Evolutionary conservation across 768 basidiomycete species (phyloP).

Genomic region (Lactifluus rugatus): DNA sequence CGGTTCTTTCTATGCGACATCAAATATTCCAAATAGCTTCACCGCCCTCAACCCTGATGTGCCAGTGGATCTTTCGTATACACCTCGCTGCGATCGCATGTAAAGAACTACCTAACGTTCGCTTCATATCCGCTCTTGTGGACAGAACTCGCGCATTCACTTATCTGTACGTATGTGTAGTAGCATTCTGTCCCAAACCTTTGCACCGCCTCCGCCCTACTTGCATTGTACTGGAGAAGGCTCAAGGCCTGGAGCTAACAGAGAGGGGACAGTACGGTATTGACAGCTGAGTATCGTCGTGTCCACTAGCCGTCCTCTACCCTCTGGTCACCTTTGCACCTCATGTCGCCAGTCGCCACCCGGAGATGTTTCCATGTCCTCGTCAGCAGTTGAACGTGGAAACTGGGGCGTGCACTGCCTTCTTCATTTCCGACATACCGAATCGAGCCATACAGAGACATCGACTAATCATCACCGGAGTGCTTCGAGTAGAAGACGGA

Average conservation of each 20-base stretch:
- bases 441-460: background rate
- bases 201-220: background rate
- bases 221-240: too few species aligned
- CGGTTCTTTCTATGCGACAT: background rate
- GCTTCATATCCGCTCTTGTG: conserved; percentile 1
- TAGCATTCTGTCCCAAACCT: background rate
- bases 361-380: background rate
- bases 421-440: conserved; percentile 1
- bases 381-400: background rate
- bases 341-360: background rate
- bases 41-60: background rate
- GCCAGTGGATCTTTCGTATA: background rate
- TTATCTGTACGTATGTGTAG: background rate
- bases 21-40: background rate
- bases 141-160: background rate
- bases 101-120: background rate
- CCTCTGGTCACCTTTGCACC: background rate
- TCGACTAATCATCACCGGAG: background rate
- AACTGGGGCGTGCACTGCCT: background rate
- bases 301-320: background rate
- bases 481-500: background rate
- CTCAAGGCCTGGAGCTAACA: background rate
- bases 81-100: conserved; percentile 4
- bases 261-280: background rate
- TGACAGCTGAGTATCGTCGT: background rate